Base-by-base conservation (phyloP, 2,329 filamentous ascomycete genomes). In the Ophiocordyceps australis region DNA sequence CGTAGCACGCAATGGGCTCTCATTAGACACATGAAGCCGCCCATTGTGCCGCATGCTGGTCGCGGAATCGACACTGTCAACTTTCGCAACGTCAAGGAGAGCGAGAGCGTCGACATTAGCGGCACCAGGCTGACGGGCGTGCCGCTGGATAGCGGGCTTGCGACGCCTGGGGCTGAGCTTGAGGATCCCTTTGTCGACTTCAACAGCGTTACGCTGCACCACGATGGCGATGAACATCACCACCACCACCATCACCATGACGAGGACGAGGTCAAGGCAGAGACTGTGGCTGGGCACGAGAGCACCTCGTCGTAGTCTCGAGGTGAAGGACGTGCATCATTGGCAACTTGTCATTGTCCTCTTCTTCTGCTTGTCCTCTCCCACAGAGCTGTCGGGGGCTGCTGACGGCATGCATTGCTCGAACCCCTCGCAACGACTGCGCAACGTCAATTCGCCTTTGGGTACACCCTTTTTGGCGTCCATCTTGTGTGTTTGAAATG, bases 41-140 rank as follows among this genome's bases (percentile, higher is more conserved):
- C 89, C 1, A 98, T 98, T 54, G 76, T 95, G 22, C 89, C 89
- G 8, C 76, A 91, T 41, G 77, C 86, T 47, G 83, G 83, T 28
- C 76, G 79, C 29, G 89, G 80, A 24, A 74, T 89, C 38, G 89
- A 98, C 49, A 94, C 89, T 1, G 62, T 93, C 43, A 98, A 98
- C 52, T 98, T 98, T 64, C 72, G 89, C 36, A 93, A 92, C 41
- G 85, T 98, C 30, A 98, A 95, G 55, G 89, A 98, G 53, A 92
- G 81, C 41, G 79, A 86, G 41, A 93, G 83, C 45, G 81, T 95
- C 25, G 89, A 98, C 49, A 74, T 91, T 24, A 70, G 68, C 31
- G 65, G 69, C 12, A 60, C 67, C 3, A 62, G 54, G 35, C 50
- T 68, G 24, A 82, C 81, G 52, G 82, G 83, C 3, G 81, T 93